phyloP scores from a whole-genome alignment of 148 eudicot genomes.

The Chenopodium album region DNA sequence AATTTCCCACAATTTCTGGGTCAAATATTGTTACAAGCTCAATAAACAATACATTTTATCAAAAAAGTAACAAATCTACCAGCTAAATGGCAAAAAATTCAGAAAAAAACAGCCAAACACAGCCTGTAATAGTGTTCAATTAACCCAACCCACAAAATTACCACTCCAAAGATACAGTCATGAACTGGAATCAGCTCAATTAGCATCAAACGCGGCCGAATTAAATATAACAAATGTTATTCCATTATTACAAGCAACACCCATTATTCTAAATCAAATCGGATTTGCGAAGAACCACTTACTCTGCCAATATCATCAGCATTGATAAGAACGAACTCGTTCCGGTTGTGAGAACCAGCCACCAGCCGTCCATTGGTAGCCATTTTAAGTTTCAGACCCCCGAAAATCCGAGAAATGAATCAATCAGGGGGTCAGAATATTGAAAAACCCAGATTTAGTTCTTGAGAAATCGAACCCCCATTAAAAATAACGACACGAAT shows the following conservation, averaged over 20 bases:
- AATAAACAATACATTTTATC: conserved; percentile 3
- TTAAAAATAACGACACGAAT: no score
- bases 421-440: conserved; percentile 8
- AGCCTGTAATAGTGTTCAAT: not conserved
- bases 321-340: conserved; percentile 75
- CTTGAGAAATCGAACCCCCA: no score
- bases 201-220: conserved; percentile 20
- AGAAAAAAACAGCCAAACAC: conserved; percentile 11
- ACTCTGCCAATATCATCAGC: conserved; percentile 80
- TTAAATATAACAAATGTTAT: not conserved
- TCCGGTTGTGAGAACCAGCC: conserved; percentile 80
- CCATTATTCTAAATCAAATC: no score
- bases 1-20: not conserved
- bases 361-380: conserved; percentile 65
- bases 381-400: conserved; percentile 35
- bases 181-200: conserved; percentile 8
- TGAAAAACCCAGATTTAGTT: conserved; percentile 27
- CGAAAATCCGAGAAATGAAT: conserved; percentile 14
- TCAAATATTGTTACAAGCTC: not conserved
- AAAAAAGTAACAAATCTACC: conserved; percentile 21
- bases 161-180: conserved; percentile 24
- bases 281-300: not conserved
- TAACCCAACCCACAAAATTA: not conserved
- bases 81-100: conserved; percentile 15
- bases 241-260: no score